These are phyloP conservation scores for Saturnispora hagleri DNA, from an alignment of 805 yeast species.

Conservation along the genomic window DNA sequence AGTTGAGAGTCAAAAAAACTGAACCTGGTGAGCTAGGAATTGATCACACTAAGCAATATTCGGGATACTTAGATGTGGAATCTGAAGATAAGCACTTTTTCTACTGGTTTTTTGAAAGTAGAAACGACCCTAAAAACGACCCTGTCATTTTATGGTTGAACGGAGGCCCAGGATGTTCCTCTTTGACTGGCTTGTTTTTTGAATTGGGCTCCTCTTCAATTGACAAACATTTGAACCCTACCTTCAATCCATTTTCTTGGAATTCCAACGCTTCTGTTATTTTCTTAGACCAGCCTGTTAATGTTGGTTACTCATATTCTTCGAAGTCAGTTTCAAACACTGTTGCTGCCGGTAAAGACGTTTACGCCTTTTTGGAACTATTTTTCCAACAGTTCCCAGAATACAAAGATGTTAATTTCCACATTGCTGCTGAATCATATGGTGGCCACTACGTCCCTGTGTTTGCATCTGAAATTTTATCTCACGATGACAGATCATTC, in stretches of 20 bases:
- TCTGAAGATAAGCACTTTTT: slow-evolving; percentile 78
- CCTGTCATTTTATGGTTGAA: slow-evolving; percentile 84
- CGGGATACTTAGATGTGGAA: slow-evolving; percentile 63
- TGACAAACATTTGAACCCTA: slow-evolving; percentile 55
- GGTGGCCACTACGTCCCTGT: slow-evolving; percentile 80
- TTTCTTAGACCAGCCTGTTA: slow-evolving; percentile 89
- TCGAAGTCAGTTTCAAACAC: slow-evolving; percentile 53
- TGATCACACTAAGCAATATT: slow-evolving; percentile 59
- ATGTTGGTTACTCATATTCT: slow-evolving; percentile 85
- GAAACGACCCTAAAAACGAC: slow-evolving; percentile 78
- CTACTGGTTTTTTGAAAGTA: slow-evolving; percentile 88
- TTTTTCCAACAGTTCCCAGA: slow-evolving; percentile 82
- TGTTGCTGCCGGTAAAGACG: slow-evolving; percentile 80
- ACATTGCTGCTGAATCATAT: slow-evolving; percentile 77
- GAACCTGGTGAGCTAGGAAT: slow-evolving; percentile 43
- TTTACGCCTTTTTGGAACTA: slow-evolving; percentile 70
- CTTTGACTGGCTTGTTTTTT: slow-evolving; percentile 80
- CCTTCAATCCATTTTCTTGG: slow-evolving; percentile 81
- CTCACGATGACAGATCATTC: slow-evolving; percentile 46
- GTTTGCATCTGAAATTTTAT: slow-evolving; percentile 48
- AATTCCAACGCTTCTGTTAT: slow-evolving; percentile 83
- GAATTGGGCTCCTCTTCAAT: slow-evolving; percentile 87
- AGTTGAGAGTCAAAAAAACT: slow-evolving; percentile 40
- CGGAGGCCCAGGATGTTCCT: slow-evolving; percentile 96
- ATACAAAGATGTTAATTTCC: slow-evolving; percentile 49